Evolutionary conservation across 768 basidiomycete genomes (phyloP).

Genomic region (Chalciporus pseudorubinellus): DNA sequence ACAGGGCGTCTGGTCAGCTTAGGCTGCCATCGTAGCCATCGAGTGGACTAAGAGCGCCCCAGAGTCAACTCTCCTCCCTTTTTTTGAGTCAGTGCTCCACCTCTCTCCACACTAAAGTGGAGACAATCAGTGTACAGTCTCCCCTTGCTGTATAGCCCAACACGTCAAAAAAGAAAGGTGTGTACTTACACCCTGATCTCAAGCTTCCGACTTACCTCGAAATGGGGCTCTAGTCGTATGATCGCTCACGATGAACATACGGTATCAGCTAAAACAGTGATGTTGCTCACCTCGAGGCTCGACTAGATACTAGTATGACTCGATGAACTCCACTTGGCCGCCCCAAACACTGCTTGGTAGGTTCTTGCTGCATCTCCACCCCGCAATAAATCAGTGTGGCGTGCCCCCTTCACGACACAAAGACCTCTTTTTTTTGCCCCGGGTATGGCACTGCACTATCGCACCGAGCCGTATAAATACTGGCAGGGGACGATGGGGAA

Average conservation of each 20-base stretch:
- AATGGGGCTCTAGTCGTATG: background rate
- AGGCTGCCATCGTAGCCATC: background rate
- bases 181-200: background rate
- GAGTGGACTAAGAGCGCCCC: background rate
- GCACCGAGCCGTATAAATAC: background rate
- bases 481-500: background rate
- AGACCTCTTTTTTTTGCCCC: background rate
- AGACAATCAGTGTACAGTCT: background rate
- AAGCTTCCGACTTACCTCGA: background rate
- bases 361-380: background rate
- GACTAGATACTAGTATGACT: background rate
- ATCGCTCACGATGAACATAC: background rate
- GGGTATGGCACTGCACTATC: background rate
- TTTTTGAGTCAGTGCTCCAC: background rate
- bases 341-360: background rate
- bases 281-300: background rate
- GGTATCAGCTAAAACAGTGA: no score
- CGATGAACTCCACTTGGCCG: background rate
- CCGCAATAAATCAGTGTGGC: background rate
- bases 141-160: background rate
- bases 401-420: background rate
- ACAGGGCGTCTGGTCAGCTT: background rate
- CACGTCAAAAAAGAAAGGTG: background rate
- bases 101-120: background rate
- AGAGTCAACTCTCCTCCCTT: background rate